phyloP scores from a whole-genome alignment of 352 stramenopile genomes.

The Globisporangium paroecandrum region DNA sequence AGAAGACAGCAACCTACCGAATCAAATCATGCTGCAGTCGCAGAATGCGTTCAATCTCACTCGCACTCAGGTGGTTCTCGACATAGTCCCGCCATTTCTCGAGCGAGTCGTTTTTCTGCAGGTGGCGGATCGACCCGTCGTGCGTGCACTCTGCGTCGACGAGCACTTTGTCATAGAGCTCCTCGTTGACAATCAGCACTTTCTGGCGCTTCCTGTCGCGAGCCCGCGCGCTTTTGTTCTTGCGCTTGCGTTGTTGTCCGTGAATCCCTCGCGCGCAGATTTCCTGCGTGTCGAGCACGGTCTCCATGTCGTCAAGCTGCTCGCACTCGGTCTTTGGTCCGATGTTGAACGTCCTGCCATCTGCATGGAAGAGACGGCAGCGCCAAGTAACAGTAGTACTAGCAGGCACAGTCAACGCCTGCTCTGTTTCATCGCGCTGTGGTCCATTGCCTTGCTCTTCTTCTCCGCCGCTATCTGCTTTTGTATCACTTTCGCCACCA shows the following conservation, averaged over 20 bases:
- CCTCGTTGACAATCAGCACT: constrained; percentile 20
- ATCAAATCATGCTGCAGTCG: constrained; percentile 61
- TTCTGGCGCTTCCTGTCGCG: constrained; percentile 49
- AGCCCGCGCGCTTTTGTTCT: constrained; percentile 89
- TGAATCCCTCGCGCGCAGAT: constrained; percentile 37
- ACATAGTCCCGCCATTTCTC: constrained; percentile 78
- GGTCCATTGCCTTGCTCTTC: neutral
- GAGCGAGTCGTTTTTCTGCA: constrained; percentile 63
- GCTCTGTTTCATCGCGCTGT: neutral
- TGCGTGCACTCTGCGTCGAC: constrained; percentile 96
- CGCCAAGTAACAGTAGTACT: constrained; percentile 31
- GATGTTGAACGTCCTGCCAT: constrained; percentile 71
- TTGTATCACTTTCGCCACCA: neutral
- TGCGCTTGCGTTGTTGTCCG: constrained; percentile 69
- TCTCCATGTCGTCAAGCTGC: constrained; percentile 34
- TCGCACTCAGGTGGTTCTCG: constrained; percentile 51
- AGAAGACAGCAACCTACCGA: constrained; percentile 15
- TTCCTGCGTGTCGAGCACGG: constrained; percentile 67
- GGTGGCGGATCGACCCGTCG: constrained; percentile 91
- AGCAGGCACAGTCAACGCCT: neutral
- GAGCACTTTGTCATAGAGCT: constrained; percentile 91
- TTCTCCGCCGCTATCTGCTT: neutral
- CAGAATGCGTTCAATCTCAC: constrained; percentile 55
- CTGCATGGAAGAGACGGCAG: constrained; percentile 73
- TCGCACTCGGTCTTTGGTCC: constrained; percentile 47